Percentiles rank a stretch among this genome's conserved stretches.
These are phyloP conservation scores for Cryptosporidium viatorum DNA, from an alignment of 169 alveolate species.

Conservation along the genomic window DNA sequence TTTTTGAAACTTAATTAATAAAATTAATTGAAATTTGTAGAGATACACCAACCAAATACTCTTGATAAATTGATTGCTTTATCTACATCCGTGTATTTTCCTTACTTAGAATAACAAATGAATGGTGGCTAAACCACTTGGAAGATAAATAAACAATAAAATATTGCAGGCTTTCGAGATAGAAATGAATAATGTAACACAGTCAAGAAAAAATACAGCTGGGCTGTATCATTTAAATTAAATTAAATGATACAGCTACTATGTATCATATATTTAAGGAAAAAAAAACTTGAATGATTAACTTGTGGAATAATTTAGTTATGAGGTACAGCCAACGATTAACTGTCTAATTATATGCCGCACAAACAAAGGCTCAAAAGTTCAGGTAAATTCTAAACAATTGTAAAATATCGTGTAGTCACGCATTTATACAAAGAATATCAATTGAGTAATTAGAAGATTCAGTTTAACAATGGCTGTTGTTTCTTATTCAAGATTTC, in stretches of 20 bases:
- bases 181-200: no score
- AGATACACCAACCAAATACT: no score
- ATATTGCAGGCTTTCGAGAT: neutral
- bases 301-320: neutral
- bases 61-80: no score
- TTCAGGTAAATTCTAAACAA: neutral
- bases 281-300: neutral
- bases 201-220: no score
- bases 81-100: neutral
- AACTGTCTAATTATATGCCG: conserved; percentile 5
- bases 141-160: neutral
- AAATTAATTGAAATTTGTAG: neutral
- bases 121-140: neutral
- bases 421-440: neutral
- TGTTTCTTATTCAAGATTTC: conserved; percentile 69
- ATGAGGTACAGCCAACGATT: neutral
- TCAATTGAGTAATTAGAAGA: neutral
- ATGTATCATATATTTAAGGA: no score
- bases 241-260: neutral
- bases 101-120: neutral
- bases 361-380: neutral
- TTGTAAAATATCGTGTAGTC: neutral
- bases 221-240: no score
- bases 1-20: neutral
- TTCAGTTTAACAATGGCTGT: conserved; percentile 40